Evolutionary conservation across 2,329 filamentous ascomycete species (phyloP), one percentile per base, ranked within the genome.

Genomic region (Cadophora sp.): DNA sequence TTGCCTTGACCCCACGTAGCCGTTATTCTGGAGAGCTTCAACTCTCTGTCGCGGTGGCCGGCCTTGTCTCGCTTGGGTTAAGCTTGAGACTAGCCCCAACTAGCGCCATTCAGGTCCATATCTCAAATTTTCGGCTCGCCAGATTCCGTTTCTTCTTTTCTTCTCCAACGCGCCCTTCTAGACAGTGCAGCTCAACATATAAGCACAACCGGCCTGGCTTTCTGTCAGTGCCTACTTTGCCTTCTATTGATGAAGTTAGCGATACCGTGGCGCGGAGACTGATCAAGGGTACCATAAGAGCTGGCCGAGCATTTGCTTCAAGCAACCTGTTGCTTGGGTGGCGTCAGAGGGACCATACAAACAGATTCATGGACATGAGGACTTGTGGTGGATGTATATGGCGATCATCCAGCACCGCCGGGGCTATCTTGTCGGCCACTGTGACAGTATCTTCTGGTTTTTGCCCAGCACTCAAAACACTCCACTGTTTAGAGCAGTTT

Each of bases 271-370:
- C 78, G 85, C 83, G 80, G 82, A 88, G 80, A 88, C 80, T 76
- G 80, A 82, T 75, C 72, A 72, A 74, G 76, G 84, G 83, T 78
- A 82, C 81, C 80, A 86, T 85, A 84, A 87, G 85, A 84, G 82
- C 84, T 83, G 86, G 81, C 81, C 82, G 81, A 79, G 83, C 80
- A 82, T 80, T 63, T 77, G 62, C 78, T 80, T 79, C 73, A 65
- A 77, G 75, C 71, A 76, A 76, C 70, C 72, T 71, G 82, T 92
- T 91, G 87, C 87, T 86, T 85, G 86, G 90, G 88, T 90, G 87
- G 91, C 89, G 91, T 94, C 91, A 94, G 91, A 94, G 88, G 90
- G 82, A 86, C 85, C 89, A 83, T 75, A 94, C 91, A 94, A 50
- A 69, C 48, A 39, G 13, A 55, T 3, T 33, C 27, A 20, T 48